Evolutionary conservation across 768 basidiomycete species (phyloP), one percentile per base, ranked within the genome.

Genomic region (Mycena alexandri): DNA sequence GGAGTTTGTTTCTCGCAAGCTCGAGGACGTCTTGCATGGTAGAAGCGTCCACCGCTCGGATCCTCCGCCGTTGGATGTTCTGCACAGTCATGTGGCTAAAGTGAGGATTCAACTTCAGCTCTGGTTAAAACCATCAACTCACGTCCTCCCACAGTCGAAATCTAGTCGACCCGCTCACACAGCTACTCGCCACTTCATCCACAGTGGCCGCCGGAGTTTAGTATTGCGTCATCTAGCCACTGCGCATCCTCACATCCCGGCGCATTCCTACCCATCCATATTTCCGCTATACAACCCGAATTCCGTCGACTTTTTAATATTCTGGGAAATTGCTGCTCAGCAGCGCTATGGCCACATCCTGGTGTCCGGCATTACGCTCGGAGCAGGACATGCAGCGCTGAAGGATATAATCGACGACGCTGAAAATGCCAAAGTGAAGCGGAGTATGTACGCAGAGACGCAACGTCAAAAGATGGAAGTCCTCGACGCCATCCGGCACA

Each of bases 371-470:
- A 73, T 90, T 24, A 83, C 81, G 17, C 83, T 93, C 13, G 93
- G 94, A 9, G 91, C 93, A 12, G 77, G 83, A 4, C 90, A 93
- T 74, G 93, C 89, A 13, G 78, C 87, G 16, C 81, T 97, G 63
- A 82, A 86, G 19, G 83, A 85, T 53, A 81, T 90, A 42, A 83
- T 95, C 7, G 83, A 87, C 53, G 83, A 85, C 21, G 85, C 87
- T 12, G 89, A 89, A 73, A 81, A 79, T 50, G 84, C 85, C 13
- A 93, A 93, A 78, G 84, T 84, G 24, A 92, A 90, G 66, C 86
- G 95, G 50, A 94, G 88, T 69, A 94, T 98, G 87, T 98, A 95
- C 74, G 94, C 94, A 22, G 95, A 98, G 81, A 97, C 95, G 6
- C 87, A 86, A 67, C 83, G 91, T 53, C 90, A 95, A 77, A 89